Evolutionary conservation across 2,329 filamentous ascomycete genomes (phyloP).

Genomic region (Cercospora canescens): DNA sequence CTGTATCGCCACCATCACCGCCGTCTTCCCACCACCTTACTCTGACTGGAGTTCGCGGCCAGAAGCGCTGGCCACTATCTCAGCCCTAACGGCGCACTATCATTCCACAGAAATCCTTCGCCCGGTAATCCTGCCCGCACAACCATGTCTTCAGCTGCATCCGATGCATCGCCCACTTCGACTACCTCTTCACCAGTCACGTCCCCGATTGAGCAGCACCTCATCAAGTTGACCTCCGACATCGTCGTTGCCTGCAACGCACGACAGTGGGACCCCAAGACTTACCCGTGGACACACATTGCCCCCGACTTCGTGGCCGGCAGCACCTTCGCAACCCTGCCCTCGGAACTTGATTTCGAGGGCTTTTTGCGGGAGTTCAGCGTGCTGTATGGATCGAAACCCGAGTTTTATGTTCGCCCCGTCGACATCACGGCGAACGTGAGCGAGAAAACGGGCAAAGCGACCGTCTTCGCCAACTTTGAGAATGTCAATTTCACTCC

Average conservation of each 20-base stretch:
- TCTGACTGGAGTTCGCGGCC: not conserved
- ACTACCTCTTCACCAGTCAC: not conserved
- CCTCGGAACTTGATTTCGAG: slow-evolving; percentile 5
- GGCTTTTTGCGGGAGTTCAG: slow-evolving; percentile 1
- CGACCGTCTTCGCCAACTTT: slow-evolving; percentile 2
- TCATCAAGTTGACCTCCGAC: slow-evolving; percentile 7
- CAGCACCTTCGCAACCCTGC: slow-evolving; percentile 3
- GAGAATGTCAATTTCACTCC: slow-evolving; percentile 12
- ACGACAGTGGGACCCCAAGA: not conserved
- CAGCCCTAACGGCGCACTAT: not conserved
- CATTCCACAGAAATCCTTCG: slow-evolving; percentile 6
- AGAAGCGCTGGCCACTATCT: not conserved
- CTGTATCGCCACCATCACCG: not conserved
- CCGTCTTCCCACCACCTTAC: not conserved
- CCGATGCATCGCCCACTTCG: not conserved
- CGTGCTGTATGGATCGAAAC: not conserved
- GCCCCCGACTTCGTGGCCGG: not conserved
- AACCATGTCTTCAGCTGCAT: slow-evolving; percentile 7
- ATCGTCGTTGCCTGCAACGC: slow-evolving; percentile 4
- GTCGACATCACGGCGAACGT: slow-evolving; percentile 8
- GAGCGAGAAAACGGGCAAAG: slow-evolving; percentile 6
- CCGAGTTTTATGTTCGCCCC: not conserved
- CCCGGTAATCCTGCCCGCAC: slow-evolving; percentile 1
- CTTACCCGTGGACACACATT: slow-evolving; percentile 4
- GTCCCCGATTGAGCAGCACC: slow-evolving; percentile 1